Base-by-base conservation (phyloP, 1,284 basidiomycete species). In the Ceratobasidium sp. region DNA sequence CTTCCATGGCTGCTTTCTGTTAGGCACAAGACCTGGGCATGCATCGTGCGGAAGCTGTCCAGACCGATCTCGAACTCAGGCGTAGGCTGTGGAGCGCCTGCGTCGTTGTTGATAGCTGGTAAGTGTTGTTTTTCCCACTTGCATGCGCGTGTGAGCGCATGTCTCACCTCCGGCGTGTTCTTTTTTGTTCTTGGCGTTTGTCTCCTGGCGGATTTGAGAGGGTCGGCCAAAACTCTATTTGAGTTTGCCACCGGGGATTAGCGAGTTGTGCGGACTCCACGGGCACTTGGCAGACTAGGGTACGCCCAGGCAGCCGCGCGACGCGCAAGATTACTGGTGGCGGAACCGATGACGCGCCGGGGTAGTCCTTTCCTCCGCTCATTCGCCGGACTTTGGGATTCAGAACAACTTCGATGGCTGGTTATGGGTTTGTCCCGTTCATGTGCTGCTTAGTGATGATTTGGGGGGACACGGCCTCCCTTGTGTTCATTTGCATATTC, bases 21-120 rank as follows among this genome's bases (percentile, higher is more conserved):
- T 16, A 93, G 92, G 96, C 94, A 1, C 95, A 98, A 82, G 94
- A 97, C 79, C 85, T 98, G 18, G 95, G 95, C 2, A 82, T 97
- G 69, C 96, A 97, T 79, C 88, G 96, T 28, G 93, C 92, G 57
- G 91, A 93, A 79, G 88, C 90, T 1, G 88, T 91, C 39, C 91
- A 90, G 76, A 88, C 90, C 78, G 85, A 88, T 75, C 87, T 96
- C 71, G 94, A 96, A 79, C 84, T 94, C 58, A 84, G 93, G 72
- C 86, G 96, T 72, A 86, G 96, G 69, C 83, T 97, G 39, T 98
- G 96, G 96, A 92, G 91, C 18, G 89, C 89, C 36, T 97, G 94
- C 81, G 88, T 97, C 62, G 93, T 97, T 76, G 89, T 90, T 77
- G 96, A 98, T 81, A 84, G 94, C 81, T 97, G 96, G 94, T 92